phyloP scores from a whole-genome alignment of 371 early-diverging fungal genomes.

The Mortierella sp. region DNA sequence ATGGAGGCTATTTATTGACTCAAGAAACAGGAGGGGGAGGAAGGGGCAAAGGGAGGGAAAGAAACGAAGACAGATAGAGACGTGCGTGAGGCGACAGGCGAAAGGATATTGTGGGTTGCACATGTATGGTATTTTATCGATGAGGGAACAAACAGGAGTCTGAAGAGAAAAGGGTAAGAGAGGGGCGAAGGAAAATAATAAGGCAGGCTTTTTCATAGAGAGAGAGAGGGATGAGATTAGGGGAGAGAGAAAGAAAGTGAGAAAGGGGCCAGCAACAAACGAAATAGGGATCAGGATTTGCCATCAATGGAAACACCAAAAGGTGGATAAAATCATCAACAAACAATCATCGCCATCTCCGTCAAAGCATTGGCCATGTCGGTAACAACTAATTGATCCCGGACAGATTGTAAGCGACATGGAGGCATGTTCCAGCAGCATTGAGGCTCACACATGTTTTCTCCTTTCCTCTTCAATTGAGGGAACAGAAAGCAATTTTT shows the following conservation, averaged over 20 bases:
- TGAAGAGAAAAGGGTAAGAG: background rate
- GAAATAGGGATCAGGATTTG: slow-evolving; percentile 1
- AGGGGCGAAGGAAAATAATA: background rate
- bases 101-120: slow-evolving; percentile 1
- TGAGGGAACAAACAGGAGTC: background rate
- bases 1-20: background rate
- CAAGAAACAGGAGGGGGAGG: background rate
- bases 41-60: background rate
- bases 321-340: background rate
- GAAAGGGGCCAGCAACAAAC: slow-evolving; percentile 9
- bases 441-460: background rate
- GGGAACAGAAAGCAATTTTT: background rate
- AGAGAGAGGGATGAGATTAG: background rate
- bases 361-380: background rate
- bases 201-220: background rate
- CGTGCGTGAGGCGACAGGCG: background rate
- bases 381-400: background rate
- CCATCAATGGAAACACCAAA: background rate
- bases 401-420: background rate
- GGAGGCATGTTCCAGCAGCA: background rate
- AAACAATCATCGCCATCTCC: background rate
- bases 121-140: background rate
- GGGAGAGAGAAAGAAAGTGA: background rate
- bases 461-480: background rate
- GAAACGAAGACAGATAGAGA: background rate